These are phyloP conservation scores for Asterella californica DNA, from an alignment of 225 moss, liverwort and hornwort genomes.

Conservation along the genomic window DNA sequence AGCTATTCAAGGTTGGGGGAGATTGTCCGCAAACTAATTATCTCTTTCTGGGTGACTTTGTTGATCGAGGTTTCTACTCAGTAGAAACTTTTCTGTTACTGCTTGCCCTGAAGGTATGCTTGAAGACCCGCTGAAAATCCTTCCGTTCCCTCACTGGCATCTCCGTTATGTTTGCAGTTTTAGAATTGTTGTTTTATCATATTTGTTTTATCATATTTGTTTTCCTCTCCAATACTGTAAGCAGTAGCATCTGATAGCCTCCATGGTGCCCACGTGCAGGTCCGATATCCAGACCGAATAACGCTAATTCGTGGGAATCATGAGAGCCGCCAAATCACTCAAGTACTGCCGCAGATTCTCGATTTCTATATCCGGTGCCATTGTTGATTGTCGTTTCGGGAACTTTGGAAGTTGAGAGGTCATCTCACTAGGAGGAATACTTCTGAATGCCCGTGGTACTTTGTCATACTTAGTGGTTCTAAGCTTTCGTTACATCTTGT, in stretches of 20 bases:
- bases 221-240: neutral
- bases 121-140: neutral
- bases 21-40: constrained; percentile 99
- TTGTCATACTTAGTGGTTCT: neutral
- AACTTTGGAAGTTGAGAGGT: neutral
- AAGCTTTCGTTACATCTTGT: constrained; percentile 5
- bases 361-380: neutral
- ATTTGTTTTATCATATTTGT: neutral
- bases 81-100: constrained; percentile 94
- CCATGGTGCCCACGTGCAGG: constrained; percentile 39
- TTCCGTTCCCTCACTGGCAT: neutral
- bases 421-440: neutral
- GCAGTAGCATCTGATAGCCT: neutral
- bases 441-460: neutral
- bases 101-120: constrained; percentile 87
- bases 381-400: neutral
- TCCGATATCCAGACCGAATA: constrained; percentile 98
- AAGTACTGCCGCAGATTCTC: constrained; percentile 36
- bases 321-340: constrained; percentile 99
- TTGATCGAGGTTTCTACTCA: constrained; percentile 97
- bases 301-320: constrained; percentile 99
- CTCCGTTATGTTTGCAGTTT: neutral
- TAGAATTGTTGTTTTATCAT: neutral
- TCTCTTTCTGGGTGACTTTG: constrained; percentile 95
- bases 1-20: constrained; percentile 98